Percentiles rank a stretch among this genome's conserved stretches.
Evolutionary conservation across 2,329 filamentous ascomycete genomes (phyloP).

Genomic region (Arachnomyces sp.): DNA sequence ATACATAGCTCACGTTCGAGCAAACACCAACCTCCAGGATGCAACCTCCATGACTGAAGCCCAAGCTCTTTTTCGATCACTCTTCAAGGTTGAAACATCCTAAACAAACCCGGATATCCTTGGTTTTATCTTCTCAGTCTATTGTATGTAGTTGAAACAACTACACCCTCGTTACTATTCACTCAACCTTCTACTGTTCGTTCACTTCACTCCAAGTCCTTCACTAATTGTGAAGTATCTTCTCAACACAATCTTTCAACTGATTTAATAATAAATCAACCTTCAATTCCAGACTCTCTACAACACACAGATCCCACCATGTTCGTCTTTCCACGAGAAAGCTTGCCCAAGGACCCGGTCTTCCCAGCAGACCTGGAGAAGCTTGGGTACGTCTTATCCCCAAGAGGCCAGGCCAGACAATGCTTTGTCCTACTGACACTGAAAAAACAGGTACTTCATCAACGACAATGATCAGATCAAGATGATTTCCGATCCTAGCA

Average conservation of each 20-base stretch:
- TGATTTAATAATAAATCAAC: no score
- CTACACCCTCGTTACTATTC: no score
- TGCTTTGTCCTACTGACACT: background rate
- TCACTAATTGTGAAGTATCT: background rate
- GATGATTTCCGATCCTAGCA: conserved; percentile 56
- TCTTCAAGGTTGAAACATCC: no score
- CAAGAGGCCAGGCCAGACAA: background rate
- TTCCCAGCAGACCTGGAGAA: conserved; percentile 58
- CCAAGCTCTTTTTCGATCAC: no score
- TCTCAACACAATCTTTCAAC: background rate
- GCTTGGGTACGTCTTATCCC: conserved; percentile 55
- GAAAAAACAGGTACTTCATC: conserved; percentile 60
- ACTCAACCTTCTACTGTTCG: no score
- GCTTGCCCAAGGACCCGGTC: conserved; percentile 60
- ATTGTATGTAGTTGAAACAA: no score
- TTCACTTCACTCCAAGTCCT: background rate
- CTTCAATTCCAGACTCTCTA: no score
- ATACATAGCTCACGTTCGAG: no score
- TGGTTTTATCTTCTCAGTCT: no score
- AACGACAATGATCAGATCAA: conserved; percentile 68
- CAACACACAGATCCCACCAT: conserved; percentile 39
- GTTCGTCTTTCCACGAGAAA: conserved; percentile 63
- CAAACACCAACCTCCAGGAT: no score
- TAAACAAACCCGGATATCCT: no score
- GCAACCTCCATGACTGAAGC: no score